These are phyloP conservation scores for Anastatica hierochuntica DNA, from an alignment of 345 rosid genomes.

Conservation along the genomic window DNA sequence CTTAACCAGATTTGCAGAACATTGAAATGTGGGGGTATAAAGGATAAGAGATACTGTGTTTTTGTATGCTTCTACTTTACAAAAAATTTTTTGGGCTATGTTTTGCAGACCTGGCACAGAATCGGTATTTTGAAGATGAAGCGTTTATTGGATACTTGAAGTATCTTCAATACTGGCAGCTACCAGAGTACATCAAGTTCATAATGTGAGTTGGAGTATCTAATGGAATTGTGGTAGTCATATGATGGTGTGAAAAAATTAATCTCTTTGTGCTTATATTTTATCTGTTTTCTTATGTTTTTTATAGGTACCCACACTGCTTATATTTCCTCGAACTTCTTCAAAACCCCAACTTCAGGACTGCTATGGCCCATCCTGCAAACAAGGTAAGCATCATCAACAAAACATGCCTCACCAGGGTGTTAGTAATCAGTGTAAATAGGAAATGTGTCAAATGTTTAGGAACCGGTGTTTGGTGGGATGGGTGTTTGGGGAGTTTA, in stretches of 20 bases:
- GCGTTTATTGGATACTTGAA: constrained; percentile 95
- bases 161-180: constrained; percentile 95
- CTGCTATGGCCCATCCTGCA: constrained; percentile 95
- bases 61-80: neutral
- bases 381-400: constrained; percentile 52
- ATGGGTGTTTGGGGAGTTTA: neutral
- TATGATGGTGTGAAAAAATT: neutral
- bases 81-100: neutral
- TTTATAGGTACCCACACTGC: constrained; percentile 94
- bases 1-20: too few species aligned
- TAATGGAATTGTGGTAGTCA: neutral
- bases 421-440: neutral
- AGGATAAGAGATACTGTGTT: too few species aligned
- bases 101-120: constrained; percentile 86
- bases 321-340: constrained; percentile 90
- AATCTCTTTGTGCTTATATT: neutral
- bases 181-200: constrained; percentile 77
- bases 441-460: neutral
- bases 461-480: constrained; percentile 2
- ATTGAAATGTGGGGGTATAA: too few species aligned
- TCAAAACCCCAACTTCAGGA: constrained; percentile 84
- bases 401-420: neutral
- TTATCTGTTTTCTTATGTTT: neutral
- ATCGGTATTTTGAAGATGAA: constrained; percentile 95
- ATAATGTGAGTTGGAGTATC: constrained; percentile 56